A percentile compares a stretch with the other conserved stretches of the same genome.
Evolutionary conservation across 2,329 filamentous ascomycete species (phyloP).

Genomic region (Fusarium annulatum): DNA sequence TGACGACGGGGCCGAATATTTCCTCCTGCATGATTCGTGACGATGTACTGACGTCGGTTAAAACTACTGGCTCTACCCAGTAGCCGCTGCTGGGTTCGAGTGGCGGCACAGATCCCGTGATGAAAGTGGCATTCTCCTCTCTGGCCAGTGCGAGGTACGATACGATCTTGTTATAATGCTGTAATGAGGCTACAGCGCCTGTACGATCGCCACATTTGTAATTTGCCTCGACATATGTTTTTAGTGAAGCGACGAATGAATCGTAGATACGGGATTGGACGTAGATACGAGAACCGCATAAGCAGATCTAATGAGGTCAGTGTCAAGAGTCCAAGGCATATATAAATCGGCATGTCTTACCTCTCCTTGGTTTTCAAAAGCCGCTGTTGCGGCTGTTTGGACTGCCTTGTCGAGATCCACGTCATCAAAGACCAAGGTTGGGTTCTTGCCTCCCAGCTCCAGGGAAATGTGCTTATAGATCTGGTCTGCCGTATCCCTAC

Average conservation of each 20-base stretch:
- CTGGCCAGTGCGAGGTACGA: background rate
- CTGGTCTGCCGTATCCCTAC: background rate
- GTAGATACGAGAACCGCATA: background rate
- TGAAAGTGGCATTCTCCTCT: background rate
- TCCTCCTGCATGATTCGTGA: background rate
- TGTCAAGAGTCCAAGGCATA: accelerated
- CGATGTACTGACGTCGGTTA: background rate
- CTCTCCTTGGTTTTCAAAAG: background rate
- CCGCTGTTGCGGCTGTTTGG: background rate
- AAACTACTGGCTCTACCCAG: background rate
- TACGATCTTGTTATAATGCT: background rate
- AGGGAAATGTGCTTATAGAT: background rate
- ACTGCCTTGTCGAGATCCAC: background rate
- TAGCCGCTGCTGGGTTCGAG: background rate
- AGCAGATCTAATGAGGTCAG: background rate
- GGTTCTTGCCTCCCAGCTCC: background rate
- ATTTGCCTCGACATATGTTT: background rate
- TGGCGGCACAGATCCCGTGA: background rate
- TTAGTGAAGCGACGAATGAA: background rate
- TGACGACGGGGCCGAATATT: background rate
- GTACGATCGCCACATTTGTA: background rate
- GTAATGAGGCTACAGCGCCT: background rate
- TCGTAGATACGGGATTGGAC: background rate
- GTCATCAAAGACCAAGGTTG: background rate
- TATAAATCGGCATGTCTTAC: background rate